A percentile compares a stretch with the other conserved stretches of the same genome.
phyloP scores from a whole-genome alignment of 371 early-diverging fungal genomes.

The Mortierella sp. region DNA sequence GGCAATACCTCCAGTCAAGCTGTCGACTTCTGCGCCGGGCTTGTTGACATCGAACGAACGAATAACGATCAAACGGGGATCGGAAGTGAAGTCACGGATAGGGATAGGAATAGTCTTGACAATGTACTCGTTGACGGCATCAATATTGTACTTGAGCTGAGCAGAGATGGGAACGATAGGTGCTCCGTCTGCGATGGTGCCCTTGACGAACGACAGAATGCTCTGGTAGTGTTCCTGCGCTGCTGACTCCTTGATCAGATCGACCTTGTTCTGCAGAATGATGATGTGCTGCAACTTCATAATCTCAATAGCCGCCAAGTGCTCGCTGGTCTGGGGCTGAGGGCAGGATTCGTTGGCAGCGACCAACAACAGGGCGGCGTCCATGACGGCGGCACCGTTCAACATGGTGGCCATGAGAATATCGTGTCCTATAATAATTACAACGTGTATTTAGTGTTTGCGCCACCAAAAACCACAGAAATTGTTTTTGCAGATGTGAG shows the following conservation, averaged over 20 bases:
- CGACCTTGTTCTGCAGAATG: slow-evolving; percentile 99
- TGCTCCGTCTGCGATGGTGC: slow-evolving; percentile 95
- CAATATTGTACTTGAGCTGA: slow-evolving; percentile 99
- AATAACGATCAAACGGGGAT: slow-evolving; percentile 98
- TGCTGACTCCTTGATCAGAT: slow-evolving; percentile 96
- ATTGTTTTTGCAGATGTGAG: too few relatives aligned
- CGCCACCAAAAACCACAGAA: too few relatives aligned
- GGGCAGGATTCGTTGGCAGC: slow-evolving; percentile 99
- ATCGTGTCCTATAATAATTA: slow-evolving; percentile 97
- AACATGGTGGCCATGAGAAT: slow-evolving; percentile 99
- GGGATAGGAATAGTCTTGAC: slow-evolving; percentile 99
- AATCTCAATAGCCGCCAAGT: slow-evolving; percentile 99
- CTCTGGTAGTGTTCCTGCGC: slow-evolving; percentile 96
- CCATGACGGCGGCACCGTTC: slow-evolving; percentile 99
- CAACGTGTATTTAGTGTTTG: too few relatives aligned
- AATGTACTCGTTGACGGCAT: slow-evolving; percentile 99
- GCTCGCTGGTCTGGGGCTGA: slow-evolving; percentile 99
- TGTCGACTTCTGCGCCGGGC: slow-evolving; percentile 97
- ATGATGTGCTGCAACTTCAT: slow-evolving; percentile 99
- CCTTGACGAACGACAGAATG: slow-evolving; percentile 96
- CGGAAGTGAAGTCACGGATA: slow-evolving; percentile 91
- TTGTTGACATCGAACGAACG: slow-evolving; percentile 99
- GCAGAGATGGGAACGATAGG: slow-evolving; percentile 99
- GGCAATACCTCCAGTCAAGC: slow-evolving; percentile 99
- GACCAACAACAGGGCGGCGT: slow-evolving; percentile 99